These are phyloP conservation scores for Syncephalastrum sp. DNA, from an alignment of 371 early-diverging fungal species.

Conservation along the genomic window DNA sequence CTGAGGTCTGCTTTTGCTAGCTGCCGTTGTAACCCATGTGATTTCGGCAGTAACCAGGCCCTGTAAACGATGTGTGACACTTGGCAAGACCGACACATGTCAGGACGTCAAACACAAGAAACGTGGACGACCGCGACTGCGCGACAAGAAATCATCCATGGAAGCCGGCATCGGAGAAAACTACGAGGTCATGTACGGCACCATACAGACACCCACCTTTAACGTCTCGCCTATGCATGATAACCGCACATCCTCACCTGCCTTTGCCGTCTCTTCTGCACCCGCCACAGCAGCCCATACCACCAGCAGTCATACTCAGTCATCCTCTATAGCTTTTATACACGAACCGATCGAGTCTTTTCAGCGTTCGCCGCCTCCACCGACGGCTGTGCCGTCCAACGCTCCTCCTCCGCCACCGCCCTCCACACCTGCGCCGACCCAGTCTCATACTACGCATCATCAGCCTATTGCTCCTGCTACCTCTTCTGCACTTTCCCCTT, in stretches of 20 bases:
- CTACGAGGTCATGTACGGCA: constrained; percentile 10
- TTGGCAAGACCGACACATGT: constrained; percentile 64
- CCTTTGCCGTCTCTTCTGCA: neutral
- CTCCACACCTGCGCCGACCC: too few species aligned
- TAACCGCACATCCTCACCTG: neutral
- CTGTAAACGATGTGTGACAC: constrained; percentile 66
- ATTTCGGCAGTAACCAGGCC: constrained; percentile 51
- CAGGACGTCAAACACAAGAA: constrained; percentile 73
- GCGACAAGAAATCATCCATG: constrained; percentile 31
- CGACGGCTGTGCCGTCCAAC: too few species aligned
- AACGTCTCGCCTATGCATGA: neutral
- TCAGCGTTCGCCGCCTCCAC: too few species aligned
- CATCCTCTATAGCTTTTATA: constrained; percentile 7
- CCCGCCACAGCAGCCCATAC: constrained; percentile 3
- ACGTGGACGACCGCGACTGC: constrained; percentile 68
- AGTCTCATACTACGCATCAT: too few species aligned
- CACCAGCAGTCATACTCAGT: constrained; percentile 2
- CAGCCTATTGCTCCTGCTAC: too few species aligned
- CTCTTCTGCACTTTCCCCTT: too few species aligned
- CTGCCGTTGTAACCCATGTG: too few species aligned
- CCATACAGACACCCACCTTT: constrained; percentile 13
- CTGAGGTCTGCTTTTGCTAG: neutral
- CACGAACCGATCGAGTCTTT: constrained; percentile 13
- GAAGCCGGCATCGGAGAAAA: constrained; percentile 2
- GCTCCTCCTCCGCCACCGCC: too few species aligned